phyloP scores from a whole-genome alignment of 116 monocot species.

The Cymodocea nodosa region DNA sequence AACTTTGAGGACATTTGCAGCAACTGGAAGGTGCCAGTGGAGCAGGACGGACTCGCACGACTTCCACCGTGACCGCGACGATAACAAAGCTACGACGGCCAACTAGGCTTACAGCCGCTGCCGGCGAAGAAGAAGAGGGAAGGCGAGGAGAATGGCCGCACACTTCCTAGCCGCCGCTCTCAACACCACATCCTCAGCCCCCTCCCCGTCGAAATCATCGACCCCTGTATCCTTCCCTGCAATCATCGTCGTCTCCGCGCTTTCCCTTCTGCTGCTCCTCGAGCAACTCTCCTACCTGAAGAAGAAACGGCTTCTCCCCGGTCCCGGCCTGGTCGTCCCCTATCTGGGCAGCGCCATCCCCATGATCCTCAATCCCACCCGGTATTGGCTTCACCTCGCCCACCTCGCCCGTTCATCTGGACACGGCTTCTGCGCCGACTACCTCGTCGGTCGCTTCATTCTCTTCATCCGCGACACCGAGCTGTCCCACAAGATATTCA shows the following conservation, averaged over 20 bases:
- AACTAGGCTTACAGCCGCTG: not conserved
- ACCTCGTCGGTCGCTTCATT: conserved; percentile 73
- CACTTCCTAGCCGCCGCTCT: not conserved
- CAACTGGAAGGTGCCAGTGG: too few relatives aligned
- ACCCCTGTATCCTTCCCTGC: not conserved
- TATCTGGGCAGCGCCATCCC: conserved; percentile 55
- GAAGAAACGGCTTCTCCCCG: conserved; percentile 62
- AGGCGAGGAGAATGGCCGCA: not conserved
- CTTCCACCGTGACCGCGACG: too few relatives aligned
- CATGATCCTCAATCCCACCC: conserved; percentile 65
- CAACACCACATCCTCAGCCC: not conserved
- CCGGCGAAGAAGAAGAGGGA: conserved; percentile 1
- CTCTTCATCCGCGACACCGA: conserved; percentile 77
- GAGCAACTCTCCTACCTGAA: conserved; percentile 65
- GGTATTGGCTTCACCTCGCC: conserved; percentile 61
- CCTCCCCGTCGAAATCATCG: not conserved
- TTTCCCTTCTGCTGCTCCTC: conserved; percentile 12
- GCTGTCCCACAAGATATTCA: conserved; percentile 70
- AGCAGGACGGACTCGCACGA: too few relatives aligned
- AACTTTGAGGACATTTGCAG: too few relatives aligned
- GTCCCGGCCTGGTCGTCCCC: conserved; percentile 59
- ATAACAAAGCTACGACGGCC: not conserved
- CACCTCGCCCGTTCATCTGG: conserved; percentile 26
- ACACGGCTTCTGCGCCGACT: conserved; percentile 65
- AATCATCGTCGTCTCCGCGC: not conserved